Base-by-base conservation (phyloP, 352 stramenopile species). In the Aphanomyces cochlioides region DNA sequence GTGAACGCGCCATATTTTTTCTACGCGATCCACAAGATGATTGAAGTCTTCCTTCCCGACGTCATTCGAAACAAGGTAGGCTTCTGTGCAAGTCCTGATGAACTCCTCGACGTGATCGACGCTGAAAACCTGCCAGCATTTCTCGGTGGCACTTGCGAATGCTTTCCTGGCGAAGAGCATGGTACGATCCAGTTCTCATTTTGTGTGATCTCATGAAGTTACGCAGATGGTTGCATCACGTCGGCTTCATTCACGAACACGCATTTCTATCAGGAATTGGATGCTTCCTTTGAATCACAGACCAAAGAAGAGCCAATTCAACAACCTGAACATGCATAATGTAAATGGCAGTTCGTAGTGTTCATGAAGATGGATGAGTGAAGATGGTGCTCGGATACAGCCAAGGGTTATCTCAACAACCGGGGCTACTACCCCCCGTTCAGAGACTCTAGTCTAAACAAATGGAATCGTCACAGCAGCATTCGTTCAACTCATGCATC, bases 21-120 rank as follows among this genome's bases (percentile, higher is more conserved):
- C 66, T 86, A 88, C 48, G 82, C 80, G 19, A 82, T 81, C 43
- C 92, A 83, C 82, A 90, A 90, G 74, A 73, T 92, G 64, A 90
- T 94, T 61, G 77, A 79, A 34, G 64, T 72, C 0, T 75, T 93
- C 50, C 88, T 94, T 28, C 77, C 91, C 59, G 74, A 83, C 0
- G 82, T 89, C 59, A 90, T 84, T n/a, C 78, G 80, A 39, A 79
- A 92, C 57, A 94, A 94, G 77, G 90, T 92, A 90, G 75, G 84
- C 92, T 38, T 89, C 90, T 67, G 39, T 17, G 13, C 38, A 67
- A 67, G 47, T 28, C 36, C 39, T 10, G 21, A 45, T n/a, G 37
- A 21, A 7, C 50, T 69, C 5, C 63, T 40, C 10, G 15, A 65
- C 8, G 15, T 36, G 19, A 15, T 69, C 21, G 47, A 58, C 50